These are phyloP conservation scores for Taiozyma onychis DNA, from an alignment of 1,139 yeast genomes.

Conservation along the genomic window DNA sequence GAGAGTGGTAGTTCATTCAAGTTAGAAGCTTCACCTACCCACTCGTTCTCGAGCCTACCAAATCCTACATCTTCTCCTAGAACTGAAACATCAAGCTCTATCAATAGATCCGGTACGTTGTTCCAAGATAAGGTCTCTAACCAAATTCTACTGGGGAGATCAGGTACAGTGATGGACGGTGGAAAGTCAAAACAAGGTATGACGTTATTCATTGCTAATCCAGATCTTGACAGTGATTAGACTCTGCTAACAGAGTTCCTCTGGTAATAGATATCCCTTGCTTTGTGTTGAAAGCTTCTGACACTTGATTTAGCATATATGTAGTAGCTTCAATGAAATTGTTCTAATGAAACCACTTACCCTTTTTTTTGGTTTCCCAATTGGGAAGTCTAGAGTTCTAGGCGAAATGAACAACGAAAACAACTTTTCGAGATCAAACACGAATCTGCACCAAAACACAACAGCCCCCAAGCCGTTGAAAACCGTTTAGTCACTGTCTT, in stretches of 20 bases:
- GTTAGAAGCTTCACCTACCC: slow-evolving; percentile 8
- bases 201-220: slow-evolving; percentile 64
- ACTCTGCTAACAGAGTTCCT: neutral
- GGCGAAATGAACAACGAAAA: slow-evolving; percentile 1
- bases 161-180: slow-evolving; percentile 28
- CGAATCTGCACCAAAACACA: neutral
- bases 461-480: neutral
- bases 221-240: slow-evolving; percentile 39
- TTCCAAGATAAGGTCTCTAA: slow-evolving; percentile 11
- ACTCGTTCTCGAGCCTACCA: slow-evolving; percentile 8
- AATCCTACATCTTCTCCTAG: slow-evolving; percentile 3
- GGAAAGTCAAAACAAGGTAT: slow-evolving; percentile 26
- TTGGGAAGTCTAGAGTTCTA: slow-evolving; percentile 11
- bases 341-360: neutral
- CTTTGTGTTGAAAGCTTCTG: neutral
- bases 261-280: neutral
- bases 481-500: neutral
- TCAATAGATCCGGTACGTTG: slow-evolving; percentile 20
- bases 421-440: neutral
- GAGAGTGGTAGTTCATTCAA: slow-evolving; percentile 1
- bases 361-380: slow-evolving; percentile 5
- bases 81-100: neutral
- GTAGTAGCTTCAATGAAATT: too few species aligned
- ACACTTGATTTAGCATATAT: too few species aligned
- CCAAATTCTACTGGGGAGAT: slow-evolving; percentile 19